phyloP scores from a whole-genome alignment of 1,284 basidiomycete genomes.

The Heliocybe sulcata region DNA sequence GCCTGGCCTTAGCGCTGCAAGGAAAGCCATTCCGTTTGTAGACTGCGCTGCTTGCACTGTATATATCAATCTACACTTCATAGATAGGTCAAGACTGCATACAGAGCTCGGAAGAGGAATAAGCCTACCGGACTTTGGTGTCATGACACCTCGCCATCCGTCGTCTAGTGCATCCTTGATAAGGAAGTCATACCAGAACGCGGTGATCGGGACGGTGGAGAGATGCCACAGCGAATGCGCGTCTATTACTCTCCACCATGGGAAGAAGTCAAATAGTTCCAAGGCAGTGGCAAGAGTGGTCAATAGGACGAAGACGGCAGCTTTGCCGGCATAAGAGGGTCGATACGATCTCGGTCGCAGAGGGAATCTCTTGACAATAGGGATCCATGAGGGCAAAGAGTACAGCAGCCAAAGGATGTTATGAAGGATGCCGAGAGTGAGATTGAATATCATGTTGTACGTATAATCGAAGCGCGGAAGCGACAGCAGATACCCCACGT shows the following conservation, averaged over 20 bases:
- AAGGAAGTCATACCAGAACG: constrained; percentile 83
- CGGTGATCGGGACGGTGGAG: constrained; percentile 74
- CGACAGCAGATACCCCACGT: constrained; percentile 74
- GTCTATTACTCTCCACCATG: constrained; percentile 73
- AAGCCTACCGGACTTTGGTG: constrained; percentile 6
- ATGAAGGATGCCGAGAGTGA: constrained; percentile 71
- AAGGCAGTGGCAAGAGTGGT: constrained; percentile 76
- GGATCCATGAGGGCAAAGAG: constrained; percentile 42
- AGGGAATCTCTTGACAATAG: constrained; percentile 39
- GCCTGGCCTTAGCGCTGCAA: neutral
- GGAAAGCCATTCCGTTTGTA: neutral
- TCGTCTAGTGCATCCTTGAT: constrained; percentile 59
- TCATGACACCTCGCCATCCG: constrained; percentile 23
- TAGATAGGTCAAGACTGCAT: neutral
- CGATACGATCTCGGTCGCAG: constrained; percentile 43
- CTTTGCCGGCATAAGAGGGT: constrained; percentile 45
- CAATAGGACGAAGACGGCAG: constrained; percentile 56
- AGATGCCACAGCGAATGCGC: constrained; percentile 96
- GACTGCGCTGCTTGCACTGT: too few species aligned
- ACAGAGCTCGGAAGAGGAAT: neutral
- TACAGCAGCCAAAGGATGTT: constrained; percentile 85
- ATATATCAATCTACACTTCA: too few species aligned
- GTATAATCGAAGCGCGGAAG: constrained; percentile 87
- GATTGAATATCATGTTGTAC: constrained; percentile 91
- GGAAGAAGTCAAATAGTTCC: constrained; percentile 92